Evolutionary conservation across 148 eudicot species (phyloP), one percentile per base, ranked within the genome.

Genomic region (Vaccinium macrocarpon): DNA sequence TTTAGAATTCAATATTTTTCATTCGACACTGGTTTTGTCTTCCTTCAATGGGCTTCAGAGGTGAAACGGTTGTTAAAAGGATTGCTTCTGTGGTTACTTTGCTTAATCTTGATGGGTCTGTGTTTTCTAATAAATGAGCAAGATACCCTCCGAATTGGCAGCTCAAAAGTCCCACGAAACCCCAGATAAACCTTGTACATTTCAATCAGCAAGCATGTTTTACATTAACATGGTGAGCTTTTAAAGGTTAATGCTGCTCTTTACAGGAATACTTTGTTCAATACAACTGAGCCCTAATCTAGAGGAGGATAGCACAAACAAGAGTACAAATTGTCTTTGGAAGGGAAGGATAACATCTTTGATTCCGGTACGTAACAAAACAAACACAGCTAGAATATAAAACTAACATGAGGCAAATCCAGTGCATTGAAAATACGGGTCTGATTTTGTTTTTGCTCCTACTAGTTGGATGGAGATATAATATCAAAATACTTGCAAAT

Each of bases 161-260:
- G 48, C 48, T 32, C 76, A 71, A 71, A 61, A 71, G 14, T 71
- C 75, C 74, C 48, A 71, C 21, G 75, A 71, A 71, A 71, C 66
- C 66, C 66, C 66, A 61, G 66, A 38, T 18, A 15, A 21, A 35
- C 21, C 4, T 19, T 71, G 15, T 10, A 35, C 76, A 71, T 71
- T 42, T 15, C 75, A 29, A 70, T 70, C 75, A 10, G 38, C 75
- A 70, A 4, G 68, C 46, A 14, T 4, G 46, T 71, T 4, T 71
- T 4, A 32, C 48, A 71, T 29, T 25, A 38, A 35, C 48, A 71
- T 0, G 76, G 21, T 16, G n/a, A 27, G 18, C 75, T 14, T 70
- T 70, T 18, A 70, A 27, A 70, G 42, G 19, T 5, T 18, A 70
- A 57, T 5, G 62, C 62, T 52, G 55, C 55, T 52, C 55, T 52